Percentiles rank a stretch among this genome's conserved stretches.
Conservation (phyloP, 1,284 basidiomycete species). For the Papiliotrema fonsecae region DNA sequence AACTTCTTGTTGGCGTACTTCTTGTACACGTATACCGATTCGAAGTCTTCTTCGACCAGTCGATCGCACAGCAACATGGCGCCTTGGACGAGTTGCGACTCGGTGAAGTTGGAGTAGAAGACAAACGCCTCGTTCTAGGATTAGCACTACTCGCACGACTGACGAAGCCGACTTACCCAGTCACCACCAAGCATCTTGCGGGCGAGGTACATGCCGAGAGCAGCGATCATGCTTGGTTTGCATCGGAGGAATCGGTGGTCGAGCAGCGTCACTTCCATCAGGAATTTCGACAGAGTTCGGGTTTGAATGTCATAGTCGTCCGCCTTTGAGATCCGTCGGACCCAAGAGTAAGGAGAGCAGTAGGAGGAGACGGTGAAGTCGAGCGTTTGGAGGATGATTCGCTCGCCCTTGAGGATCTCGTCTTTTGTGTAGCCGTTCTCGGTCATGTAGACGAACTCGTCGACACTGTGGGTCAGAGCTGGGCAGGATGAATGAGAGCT, state of each 20-base stretch:
- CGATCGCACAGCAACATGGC: conserved; percentile 80
- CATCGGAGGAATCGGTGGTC: conserved; percentile 90
- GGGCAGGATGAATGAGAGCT: neutral
- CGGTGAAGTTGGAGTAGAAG: conserved; percentile 88
- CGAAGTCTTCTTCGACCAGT: conserved; percentile 73
- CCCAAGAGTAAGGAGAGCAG: conserved; percentile 99
- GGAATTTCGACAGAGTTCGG: conserved; percentile 91
- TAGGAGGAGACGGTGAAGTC: conserved; percentile 95
- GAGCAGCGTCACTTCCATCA: conserved; percentile 92
- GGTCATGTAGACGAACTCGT: conserved; percentile 97
- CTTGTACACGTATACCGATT: conserved; percentile 82
- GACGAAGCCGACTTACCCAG: conserved; percentile 65
- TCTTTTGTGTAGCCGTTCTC: conserved; percentile 87
- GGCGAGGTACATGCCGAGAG: conserved; percentile 94
- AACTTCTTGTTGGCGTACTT: conserved; percentile 98
- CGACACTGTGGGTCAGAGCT: conserved; percentile 56
- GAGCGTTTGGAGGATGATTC: conserved; percentile 83
- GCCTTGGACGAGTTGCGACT: conserved; percentile 79
- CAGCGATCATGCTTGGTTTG: conserved; percentile 92
- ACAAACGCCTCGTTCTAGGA: conserved; percentile 80
- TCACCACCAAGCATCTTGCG: conserved; percentile 84
- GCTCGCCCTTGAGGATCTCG: conserved; percentile 94
- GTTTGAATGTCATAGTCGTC: conserved; percentile 99
- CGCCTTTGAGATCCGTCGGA: conserved; percentile 95
- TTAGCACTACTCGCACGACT: neutral